Percentiles rank a stretch among this genome's conserved stretches.
phyloP scores from a whole-genome alignment of 164 flowering plant genomes.

The Tetrastigma voinierianum region DNA sequence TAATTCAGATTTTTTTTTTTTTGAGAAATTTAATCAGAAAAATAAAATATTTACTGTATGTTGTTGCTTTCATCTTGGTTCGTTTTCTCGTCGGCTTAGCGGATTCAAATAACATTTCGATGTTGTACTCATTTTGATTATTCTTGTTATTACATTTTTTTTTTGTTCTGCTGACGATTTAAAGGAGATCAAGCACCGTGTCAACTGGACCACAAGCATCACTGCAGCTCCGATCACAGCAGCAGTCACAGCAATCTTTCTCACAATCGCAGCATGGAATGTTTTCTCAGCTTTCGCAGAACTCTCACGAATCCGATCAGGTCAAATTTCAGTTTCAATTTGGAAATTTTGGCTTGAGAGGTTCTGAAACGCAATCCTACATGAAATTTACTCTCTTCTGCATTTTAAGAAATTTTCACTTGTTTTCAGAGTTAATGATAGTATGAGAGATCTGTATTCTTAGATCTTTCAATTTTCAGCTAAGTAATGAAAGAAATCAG shows the following conservation, averaged over 20 bases:
- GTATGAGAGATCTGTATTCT: too few relatives aligned
- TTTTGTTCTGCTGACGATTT: not conserved
- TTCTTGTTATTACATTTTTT: not conserved
- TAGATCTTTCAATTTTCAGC: not conserved
- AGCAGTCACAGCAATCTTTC: conserved; percentile 68
- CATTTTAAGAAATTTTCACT: not conserved
- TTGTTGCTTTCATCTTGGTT: not conserved
- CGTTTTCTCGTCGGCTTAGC: not conserved
- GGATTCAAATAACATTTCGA: not conserved
- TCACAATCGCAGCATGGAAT: conserved; percentile 74
- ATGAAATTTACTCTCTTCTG: not conserved
- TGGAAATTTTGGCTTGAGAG: not conserved
- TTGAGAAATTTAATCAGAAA: not conserved
- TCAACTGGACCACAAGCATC: conserved; percentile 43
- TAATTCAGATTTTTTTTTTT: not conserved
- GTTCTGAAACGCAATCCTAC: too few relatives aligned
- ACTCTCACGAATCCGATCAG: conserved; percentile 63
- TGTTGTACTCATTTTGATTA: not conserved
- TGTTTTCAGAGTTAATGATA: not conserved
- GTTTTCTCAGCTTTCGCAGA: conserved; percentile 85
- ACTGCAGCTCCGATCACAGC: conserved; percentile 51
- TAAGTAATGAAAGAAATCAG: not conserved
- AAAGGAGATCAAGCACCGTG: conserved; percentile 46
- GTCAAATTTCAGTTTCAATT: conserved; percentile 25
- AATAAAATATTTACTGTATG: not conserved